These are phyloP conservation scores for Coriolopsis trogii DNA, from an alignment of 1,284 basidiomycete genomes.

Conservation along the genomic window DNA sequence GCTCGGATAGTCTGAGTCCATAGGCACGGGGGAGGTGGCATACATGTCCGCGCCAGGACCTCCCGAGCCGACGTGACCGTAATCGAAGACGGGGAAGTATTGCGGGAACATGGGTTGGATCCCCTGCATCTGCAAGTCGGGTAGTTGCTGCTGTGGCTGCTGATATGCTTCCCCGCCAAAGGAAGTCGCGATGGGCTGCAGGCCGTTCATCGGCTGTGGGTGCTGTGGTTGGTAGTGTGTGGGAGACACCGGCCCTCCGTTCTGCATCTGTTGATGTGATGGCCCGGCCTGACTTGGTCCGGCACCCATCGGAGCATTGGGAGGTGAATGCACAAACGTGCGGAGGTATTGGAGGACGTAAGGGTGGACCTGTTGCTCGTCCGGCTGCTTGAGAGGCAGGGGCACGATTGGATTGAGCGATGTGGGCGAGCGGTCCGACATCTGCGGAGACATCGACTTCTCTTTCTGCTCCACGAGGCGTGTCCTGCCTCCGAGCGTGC, in stretches of 20 bases:
- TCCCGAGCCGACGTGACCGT: constrained; percentile 42
- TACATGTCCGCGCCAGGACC: constrained; percentile 20
- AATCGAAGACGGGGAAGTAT: constrained; percentile 80
- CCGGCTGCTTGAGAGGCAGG: constrained; percentile 34
- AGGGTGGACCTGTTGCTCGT: constrained; percentile 49
- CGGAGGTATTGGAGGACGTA: constrained; percentile 67
- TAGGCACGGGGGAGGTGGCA: constrained; percentile 29
- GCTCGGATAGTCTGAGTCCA: constrained; percentile 27
- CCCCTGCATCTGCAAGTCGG: constrained; percentile 28
- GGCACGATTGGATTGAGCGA: constrained; percentile 62
- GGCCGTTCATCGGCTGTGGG: constrained; percentile 14
- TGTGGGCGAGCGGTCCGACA: constrained; percentile 66
- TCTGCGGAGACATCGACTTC: constrained; percentile 45
- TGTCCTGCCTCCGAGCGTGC: constrained; percentile 71
- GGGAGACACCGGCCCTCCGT: constrained; percentile 25
- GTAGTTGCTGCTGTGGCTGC: constrained; percentile 7
- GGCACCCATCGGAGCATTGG: constrained; percentile 6
- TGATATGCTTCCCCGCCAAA: constrained; percentile 15
- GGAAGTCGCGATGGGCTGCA: constrained; percentile 20
- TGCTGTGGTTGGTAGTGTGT: constrained; percentile 24
- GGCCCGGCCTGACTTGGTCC: constrained; percentile 17
- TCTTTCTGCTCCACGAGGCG: constrained; percentile 70
- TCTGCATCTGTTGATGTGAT: constrained; percentile 21
- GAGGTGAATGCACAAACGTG: constrained; percentile 51
- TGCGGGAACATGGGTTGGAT: constrained; percentile 51